Conservation (phyloP, 2,329 filamentous ascomycete species). For the Colletotrichum karsti region DNA sequence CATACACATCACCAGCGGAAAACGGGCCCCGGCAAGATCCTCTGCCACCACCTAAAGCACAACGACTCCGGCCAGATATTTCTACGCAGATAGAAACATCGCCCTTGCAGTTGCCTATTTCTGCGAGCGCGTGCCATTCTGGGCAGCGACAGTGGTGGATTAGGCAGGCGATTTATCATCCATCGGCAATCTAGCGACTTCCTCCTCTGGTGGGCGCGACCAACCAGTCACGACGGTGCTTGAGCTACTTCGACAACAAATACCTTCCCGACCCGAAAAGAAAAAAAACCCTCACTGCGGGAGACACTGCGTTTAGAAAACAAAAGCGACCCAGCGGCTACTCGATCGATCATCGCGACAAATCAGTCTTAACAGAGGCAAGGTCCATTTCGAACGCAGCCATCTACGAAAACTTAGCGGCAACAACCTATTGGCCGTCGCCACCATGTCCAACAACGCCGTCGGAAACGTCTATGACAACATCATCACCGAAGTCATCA, state of each 20-base stretch:
- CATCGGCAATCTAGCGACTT: background rate
- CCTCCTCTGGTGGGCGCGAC: background rate
- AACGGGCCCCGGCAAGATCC: slow-evolving; percentile 30
- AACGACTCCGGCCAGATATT: background rate
- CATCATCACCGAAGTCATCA: slow-evolving; percentile 87
- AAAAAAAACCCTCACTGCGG: background rate
- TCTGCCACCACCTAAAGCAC: background rate
- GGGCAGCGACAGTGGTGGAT: slow-evolving; percentile 21
- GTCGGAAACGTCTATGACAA: slow-evolving; percentile 83
- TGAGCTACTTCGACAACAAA: background rate
- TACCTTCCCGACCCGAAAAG: background rate
- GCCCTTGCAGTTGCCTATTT: background rate
- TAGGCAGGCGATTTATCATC: slow-evolving; percentile 4
- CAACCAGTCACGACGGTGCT: background rate
- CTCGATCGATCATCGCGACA: background rate
- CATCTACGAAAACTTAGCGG: background rate
- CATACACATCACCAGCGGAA: slow-evolving; percentile 44
- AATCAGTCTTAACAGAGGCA: background rate
- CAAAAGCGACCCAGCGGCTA: background rate
- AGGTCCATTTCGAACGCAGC: background rate
- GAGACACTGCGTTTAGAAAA: background rate
- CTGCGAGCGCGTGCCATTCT: slow-evolving; percentile 10
- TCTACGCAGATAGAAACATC: background rate
- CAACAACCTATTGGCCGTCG: background rate
- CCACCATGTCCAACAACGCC: slow-evolving; percentile 64